Percentiles rank a stretch among this genome's conserved stretches.
phyloP scores from a whole-genome alignment of 2,329 filamentous ascomycete genomes.

The Exophiala calicioides region DNA sequence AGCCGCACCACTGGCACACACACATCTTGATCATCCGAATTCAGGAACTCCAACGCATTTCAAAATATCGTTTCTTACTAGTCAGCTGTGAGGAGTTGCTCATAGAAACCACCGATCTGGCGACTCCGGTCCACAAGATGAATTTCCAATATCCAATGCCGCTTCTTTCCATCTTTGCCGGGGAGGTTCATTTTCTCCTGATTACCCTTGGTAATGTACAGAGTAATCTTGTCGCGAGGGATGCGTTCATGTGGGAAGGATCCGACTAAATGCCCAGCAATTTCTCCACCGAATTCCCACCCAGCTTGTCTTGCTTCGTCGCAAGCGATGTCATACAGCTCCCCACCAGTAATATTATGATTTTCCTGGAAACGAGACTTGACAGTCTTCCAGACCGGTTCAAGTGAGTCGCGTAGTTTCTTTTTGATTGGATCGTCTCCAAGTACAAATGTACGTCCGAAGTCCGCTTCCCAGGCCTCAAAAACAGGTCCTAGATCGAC shows the following conservation, averaged over 20 bases:
- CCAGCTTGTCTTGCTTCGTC: slow-evolving; percentile 42
- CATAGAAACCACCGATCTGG: slow-evolving; percentile 47
- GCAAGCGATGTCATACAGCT: slow-evolving; percentile 50
- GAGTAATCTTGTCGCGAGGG: slow-evolving; percentile 47
- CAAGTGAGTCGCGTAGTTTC: slow-evolving; percentile 48
- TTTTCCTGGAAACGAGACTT: slow-evolving; percentile 43
- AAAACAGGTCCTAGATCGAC: slow-evolving; percentile 57
- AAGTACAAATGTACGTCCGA: slow-evolving; percentile 55
- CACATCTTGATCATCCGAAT: no score
- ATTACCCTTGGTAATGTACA: slow-evolving; percentile 52
- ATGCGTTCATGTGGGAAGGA: slow-evolving; percentile 56
- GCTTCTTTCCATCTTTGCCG: slow-evolving; percentile 44
- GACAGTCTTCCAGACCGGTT: slow-evolving; percentile 50
- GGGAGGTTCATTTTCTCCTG: slow-evolving; percentile 42
- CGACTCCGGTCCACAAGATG: slow-evolving; percentile 47
- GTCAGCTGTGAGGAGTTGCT: slow-evolving; percentile 50
- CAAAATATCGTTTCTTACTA: no score
- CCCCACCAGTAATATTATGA: slow-evolving; percentile 51
- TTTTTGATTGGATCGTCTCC: slow-evolving; percentile 50
- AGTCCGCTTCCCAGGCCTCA: slow-evolving; percentile 56
- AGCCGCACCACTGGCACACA: no score
- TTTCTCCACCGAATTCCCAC: slow-evolving; percentile 47
- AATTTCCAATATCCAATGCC: slow-evolving; percentile 56
- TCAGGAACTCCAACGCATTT: no score
- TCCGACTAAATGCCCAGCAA: slow-evolving; percentile 54